These are phyloP conservation scores for Yamadazyma insecticola DNA, from an alignment of 805 yeast genomes.

Conservation along the genomic window DNA sequence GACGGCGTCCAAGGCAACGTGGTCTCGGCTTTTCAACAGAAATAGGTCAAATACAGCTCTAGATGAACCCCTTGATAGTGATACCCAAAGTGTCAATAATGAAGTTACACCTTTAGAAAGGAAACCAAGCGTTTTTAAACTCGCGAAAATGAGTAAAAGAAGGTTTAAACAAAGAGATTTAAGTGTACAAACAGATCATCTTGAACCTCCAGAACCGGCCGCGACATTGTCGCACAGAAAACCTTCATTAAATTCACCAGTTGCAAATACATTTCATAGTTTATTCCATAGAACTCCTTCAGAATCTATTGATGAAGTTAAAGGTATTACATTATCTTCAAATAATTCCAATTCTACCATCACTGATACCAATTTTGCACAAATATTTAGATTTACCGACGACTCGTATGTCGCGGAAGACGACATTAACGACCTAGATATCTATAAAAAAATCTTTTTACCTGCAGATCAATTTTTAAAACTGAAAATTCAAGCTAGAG, in stretches of 20 bases:
- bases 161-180: constrained; percentile 15
- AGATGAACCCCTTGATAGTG: no score
- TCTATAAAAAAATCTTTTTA: constrained; percentile 23
- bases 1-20: constrained; percentile 21
- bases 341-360: constrained; percentile 31
- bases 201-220: constrained; percentile 2
- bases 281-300: constrained; percentile 30
- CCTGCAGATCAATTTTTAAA: constrained; percentile 34
- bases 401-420: constrained; percentile 24
- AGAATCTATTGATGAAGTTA: constrained; percentile 7
- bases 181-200: constrained; percentile 23
- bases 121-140: constrained; percentile 10
- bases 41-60: constrained; percentile 19
- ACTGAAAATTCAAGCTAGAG: constrained; percentile 10
- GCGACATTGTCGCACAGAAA: constrained; percentile 13
- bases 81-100: no score
- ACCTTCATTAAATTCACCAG: constrained; percentile 26
- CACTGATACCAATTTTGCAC: constrained; percentile 25
- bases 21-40: constrained; percentile 26
- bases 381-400: constrained; percentile 30
- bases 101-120: no score
- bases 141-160: constrained; percentile 6
- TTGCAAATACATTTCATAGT: constrained; percentile 26
- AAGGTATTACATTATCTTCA: constrained; percentile 24
- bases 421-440: constrained; percentile 15